Base-by-base conservation (phyloP, 148 eudicot genomes). In the Camellia granthamiana region DNA sequence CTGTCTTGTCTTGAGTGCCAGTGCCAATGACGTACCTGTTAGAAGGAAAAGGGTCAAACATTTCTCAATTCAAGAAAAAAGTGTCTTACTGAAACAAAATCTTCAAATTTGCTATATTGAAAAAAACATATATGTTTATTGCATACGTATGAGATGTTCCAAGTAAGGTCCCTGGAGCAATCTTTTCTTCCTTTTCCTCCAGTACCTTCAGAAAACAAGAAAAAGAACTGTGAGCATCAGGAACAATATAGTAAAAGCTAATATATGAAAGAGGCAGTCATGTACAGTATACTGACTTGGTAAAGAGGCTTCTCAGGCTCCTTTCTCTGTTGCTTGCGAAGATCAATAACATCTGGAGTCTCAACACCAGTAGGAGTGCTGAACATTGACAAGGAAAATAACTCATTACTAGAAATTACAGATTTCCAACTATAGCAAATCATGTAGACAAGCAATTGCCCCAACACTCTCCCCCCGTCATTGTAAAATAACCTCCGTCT, bases 291-390 rank as follows among this genome's bases (percentile, higher is more conserved):
- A 77, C 74, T 52, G 74, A 78, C 82, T 79, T 52, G 77, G 65
- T 93, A 95, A 58, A 95, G 97, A 67, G 90, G 90, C 83, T 85
- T 90, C 77, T 95, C 97, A 55, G 97, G 93, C 74, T 93, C 97
- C 84, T 92, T 93, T 83, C 97, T 90, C 81, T 88, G 99, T 76
- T 89, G 97, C 90, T 97, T 97, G 62, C 99, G 98, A 62, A 94
- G 98, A 73, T 97, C 99, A 84, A 97, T 97, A 58, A 97, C 99
- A 90, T 92, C 99, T 77, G 97, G 95, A 60, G 99, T 95, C 87
- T 95, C 97, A 78, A 92, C 92, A 14, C 97, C 99, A 84, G 99
- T 97, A 69, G 98, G 99, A 73, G 99, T 97, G 84, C 99, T 97
- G 86, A 44, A 80, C 78, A 85, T 42, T 61, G 6, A 81, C 19